A percentile compares a stretch with the other conserved stretches of the same genome.
phyloP scores from a whole-genome alignment of 352 stramenopile species.

The Globisporangium paroecandrum region DNA sequence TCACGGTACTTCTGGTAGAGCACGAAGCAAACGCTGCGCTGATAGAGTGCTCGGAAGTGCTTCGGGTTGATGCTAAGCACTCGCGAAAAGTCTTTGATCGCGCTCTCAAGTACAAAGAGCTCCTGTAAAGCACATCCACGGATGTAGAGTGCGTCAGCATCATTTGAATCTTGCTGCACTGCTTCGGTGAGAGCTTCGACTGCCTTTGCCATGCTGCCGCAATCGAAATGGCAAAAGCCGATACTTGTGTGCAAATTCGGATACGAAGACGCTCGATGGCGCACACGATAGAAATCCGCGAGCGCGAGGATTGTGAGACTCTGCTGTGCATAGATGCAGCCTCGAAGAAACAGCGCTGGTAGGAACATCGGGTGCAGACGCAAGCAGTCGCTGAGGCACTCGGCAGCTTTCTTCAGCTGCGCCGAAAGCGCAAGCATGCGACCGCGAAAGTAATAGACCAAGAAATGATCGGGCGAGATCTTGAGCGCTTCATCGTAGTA shows the following conservation, averaged over 20 bases:
- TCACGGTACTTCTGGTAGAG: slow-evolving; percentile 31
- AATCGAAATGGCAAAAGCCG: slow-evolving; percentile 49
- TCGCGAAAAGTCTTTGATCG: slow-evolving; percentile 38
- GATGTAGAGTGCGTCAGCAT: slow-evolving; percentile 40
- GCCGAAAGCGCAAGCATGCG: slow-evolving; percentile 40
- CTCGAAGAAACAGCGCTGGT: slow-evolving; percentile 48
- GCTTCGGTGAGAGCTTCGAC: slow-evolving; percentile 47
- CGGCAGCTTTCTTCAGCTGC: slow-evolving; percentile 26
- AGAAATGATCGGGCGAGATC: slow-evolving; percentile 32
- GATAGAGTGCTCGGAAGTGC: slow-evolving; percentile 32
- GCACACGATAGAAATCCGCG: slow-evolving; percentile 49
- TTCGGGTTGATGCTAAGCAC: slow-evolving; percentile 19
- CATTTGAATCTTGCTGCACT: slow-evolving; percentile 20
- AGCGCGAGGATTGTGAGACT: slow-evolving; percentile 45
- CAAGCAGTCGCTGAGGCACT: slow-evolving; percentile 32
- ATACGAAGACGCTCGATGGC: slow-evolving; percentile 40
- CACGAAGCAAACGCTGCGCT: slow-evolving; percentile 36
- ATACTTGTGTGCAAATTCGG: slow-evolving; percentile 48
- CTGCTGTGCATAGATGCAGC: slow-evolving; percentile 51
- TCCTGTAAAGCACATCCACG: slow-evolving; percentile 50
- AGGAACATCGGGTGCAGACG: slow-evolving; percentile 39
- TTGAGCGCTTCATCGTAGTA: slow-evolving; percentile 38
- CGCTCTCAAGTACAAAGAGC: slow-evolving; percentile 36
- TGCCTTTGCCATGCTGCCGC: slow-evolving; percentile 34
- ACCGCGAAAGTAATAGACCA: slow-evolving; percentile 42